Conservation (phyloP, 345 rosid genomes). For the Eutrema heterophyllum region DNA sequence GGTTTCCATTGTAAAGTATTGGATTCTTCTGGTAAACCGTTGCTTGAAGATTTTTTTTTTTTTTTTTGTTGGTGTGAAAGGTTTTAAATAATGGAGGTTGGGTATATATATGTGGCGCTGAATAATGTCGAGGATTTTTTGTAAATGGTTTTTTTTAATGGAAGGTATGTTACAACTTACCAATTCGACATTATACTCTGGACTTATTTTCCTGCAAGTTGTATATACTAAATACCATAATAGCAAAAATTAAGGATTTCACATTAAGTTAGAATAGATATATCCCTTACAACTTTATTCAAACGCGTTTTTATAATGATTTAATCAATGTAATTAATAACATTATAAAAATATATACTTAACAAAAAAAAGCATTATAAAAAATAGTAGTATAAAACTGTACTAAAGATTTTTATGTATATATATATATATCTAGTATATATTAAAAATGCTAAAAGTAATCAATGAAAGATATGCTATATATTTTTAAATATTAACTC, state of each 20-base stretch:
- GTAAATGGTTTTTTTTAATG: too few relatives aligned
- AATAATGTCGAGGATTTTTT: too few relatives aligned
- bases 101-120: too few relatives aligned
- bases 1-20: slow-evolving; percentile 9
- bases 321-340: background rate
- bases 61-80: background rate
- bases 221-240: background rate
- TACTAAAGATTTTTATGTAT: too few relatives aligned
- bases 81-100: background rate
- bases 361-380: too few relatives aligned
- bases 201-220: background rate
- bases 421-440: too few relatives aligned
- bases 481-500: background rate
- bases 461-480: background rate
- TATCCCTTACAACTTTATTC: background rate
- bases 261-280: background rate
- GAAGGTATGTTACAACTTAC: background rate
- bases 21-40: background rate
- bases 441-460: background rate
- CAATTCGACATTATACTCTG: background rate
- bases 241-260: background rate
- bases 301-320: background rate
- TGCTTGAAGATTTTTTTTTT: background rate
- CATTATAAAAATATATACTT: background rate
- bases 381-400: too few relatives aligned